Evolutionary conservation across 2,329 filamentous ascomycete genomes (phyloP).

Genomic region (Ascochyta koolunga): DNA sequence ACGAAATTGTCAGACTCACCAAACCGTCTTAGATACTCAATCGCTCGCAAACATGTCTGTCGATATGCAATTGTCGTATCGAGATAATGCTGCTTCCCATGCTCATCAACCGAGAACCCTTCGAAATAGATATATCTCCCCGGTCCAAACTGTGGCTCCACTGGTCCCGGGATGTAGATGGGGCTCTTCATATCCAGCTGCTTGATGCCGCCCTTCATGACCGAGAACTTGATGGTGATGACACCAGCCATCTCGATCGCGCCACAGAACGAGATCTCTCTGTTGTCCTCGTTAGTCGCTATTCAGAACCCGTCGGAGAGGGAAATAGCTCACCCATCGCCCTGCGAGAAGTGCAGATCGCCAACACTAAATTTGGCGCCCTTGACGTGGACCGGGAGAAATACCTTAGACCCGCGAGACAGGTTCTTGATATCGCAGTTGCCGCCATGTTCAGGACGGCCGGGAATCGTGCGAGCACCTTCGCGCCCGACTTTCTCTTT

Average conservation of each 20-base stretch:
- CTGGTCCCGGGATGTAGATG: conserved; percentile 84
- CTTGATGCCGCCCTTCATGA: conserved; percentile 80
- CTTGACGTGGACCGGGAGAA: conserved; percentile 82
- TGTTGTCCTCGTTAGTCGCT: background rate
- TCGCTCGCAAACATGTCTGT: conserved; percentile 76
- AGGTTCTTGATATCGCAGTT: conserved; percentile 94
- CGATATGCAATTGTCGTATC: conserved; percentile 87
- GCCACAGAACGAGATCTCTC: conserved; percentile 77
- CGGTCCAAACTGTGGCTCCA: conserved; percentile 86
- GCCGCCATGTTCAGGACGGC: conserved; percentile 84
- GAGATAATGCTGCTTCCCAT: conserved; percentile 87
- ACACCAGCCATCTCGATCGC: conserved; percentile 94
- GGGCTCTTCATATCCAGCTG: conserved; percentile 80
- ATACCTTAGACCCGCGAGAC: conserved; percentile 78
- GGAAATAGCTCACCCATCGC: conserved; percentile 62
- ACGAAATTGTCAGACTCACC: conserved; percentile 50
- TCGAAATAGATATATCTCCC: conserved; percentile 84
- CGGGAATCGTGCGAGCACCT: conserved; percentile 83
- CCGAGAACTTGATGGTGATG: conserved; percentile 88
- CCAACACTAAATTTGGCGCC: conserved; percentile 92
- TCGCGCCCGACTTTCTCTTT: conserved; percentile 74
- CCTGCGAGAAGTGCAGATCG: conserved; percentile 85
- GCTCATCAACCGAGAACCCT: conserved; percentile 86
- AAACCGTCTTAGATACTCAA: conserved; percentile 79
- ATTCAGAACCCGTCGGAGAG: background rate